Evolutionary conservation across 2,329 filamentous ascomycete species (phyloP).

Genomic region (Phialophora macrospora): DNA sequence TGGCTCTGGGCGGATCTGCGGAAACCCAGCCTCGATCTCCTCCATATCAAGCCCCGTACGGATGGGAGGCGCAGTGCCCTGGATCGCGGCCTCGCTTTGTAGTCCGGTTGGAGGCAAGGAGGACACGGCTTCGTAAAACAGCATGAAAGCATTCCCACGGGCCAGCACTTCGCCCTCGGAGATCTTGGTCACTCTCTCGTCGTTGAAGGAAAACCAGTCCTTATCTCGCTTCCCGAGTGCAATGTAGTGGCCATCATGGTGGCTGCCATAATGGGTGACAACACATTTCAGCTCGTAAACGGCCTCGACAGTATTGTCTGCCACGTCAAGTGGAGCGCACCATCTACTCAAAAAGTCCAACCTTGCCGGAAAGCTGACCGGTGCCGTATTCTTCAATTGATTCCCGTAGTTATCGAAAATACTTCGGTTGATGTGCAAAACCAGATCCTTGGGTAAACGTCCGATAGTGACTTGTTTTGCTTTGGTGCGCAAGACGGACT

Average conservation of each 20-base stretch:
- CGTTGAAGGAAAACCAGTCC: conserved; percentile 86
- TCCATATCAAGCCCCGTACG: neutral
- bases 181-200: conserved; percentile 78
- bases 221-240: conserved; percentile 71
- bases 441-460: conserved; percentile 77
- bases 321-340: conserved; percentile 59
- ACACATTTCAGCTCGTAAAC: conserved; percentile 81
- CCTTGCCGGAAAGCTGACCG: conserved; percentile 73
- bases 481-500: conserved; percentile 78
- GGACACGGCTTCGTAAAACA: conserved; percentile 78
- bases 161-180: conserved; percentile 73
- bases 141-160: conserved; percentile 89
- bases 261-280: conserved; percentile 84
- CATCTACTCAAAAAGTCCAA: conserved; percentile 72
- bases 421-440: conserved; percentile 88
- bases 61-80: neutral
- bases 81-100: neutral
- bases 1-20: neutral
- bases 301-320: conserved; percentile 45
- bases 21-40: neutral
- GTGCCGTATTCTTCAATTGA: conserved; percentile 81
- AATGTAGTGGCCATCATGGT: conserved; percentile 95
- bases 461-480: conserved; percentile 87
- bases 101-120: neutral
- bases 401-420: conserved; percentile 81